These are phyloP conservation scores for Climacium dendroides DNA, from an alignment of 225 moss, liverwort and hornwort species.

Conservation along the genomic window DNA sequence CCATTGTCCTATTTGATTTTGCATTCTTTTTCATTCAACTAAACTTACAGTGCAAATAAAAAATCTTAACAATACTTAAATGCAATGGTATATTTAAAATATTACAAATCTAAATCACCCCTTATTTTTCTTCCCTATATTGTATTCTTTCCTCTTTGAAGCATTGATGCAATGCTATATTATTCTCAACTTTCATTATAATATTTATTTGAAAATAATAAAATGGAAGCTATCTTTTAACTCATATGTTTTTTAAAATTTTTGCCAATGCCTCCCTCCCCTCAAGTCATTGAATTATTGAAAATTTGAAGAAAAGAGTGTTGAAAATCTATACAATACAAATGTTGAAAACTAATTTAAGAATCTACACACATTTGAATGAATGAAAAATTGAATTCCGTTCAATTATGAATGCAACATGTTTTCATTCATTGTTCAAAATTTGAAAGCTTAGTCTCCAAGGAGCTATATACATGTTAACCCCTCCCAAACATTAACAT, in stretches of 20 bases:
- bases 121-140: background rate
- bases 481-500: background rate
- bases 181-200: background rate
- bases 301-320: background rate
- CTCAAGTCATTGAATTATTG: background rate
- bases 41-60: too few species aligned
- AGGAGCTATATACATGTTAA: background rate
- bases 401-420: background rate
- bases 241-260: background rate
- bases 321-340: background rate
- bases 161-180: background rate
- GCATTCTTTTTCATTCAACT: too few species aligned
- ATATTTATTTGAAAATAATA: background rate
- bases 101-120: too few species aligned
- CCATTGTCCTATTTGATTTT: too few species aligned
- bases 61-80: too few species aligned
- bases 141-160: background rate
- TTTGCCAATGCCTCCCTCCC: rapidly evolving
- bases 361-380: background rate
- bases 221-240: background rate
- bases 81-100: too few species aligned
- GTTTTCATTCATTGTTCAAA: background rate
- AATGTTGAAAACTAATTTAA: background rate
- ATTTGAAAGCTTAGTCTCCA: background rate
- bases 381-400: background rate